Conservation (phyloP, 768 basidiomycete genomes). For the Boletus coccyginus region DNA sequence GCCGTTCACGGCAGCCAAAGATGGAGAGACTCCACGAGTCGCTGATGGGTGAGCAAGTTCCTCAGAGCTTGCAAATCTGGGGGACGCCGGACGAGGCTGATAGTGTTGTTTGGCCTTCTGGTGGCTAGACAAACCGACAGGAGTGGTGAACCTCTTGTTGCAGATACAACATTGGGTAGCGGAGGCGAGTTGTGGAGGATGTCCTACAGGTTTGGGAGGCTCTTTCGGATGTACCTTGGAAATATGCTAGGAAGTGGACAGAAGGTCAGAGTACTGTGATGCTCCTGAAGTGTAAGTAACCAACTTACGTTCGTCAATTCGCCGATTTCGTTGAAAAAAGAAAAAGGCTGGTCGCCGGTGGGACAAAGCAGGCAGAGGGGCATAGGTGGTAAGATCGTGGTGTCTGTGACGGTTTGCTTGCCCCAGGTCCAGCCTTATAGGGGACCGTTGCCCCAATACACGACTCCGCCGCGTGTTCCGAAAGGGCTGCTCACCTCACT, state of each 20-base stretch:
- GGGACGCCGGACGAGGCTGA: conserved; percentile 7
- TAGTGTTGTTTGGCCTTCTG: conserved; percentile 24
- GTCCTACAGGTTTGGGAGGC: neutral
- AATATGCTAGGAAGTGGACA: conserved; percentile 20
- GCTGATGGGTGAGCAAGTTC: conserved; percentile 2
- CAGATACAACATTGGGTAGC: conserved; percentile 23
- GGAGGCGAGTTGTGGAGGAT: neutral
- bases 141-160: conserved; percentile 25
- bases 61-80: neutral
- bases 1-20: neutral
- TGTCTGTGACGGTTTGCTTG: conserved; percentile 8
- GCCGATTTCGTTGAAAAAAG: conserved; percentile 19
- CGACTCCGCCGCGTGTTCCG: conserved; percentile 32
- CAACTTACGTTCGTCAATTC: conserved; percentile 18
- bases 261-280: conserved; percentile 4
- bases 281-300: neutral
- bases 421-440: conserved; percentile 27
- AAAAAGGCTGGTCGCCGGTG: conserved; percentile 19
- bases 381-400: conserved; percentile 22
- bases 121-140: conserved; percentile 15
- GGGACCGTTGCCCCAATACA: conserved; percentile 31
- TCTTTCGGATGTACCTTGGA: conserved; percentile 13
- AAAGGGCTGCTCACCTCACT: conserved; percentile 26
- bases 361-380: conserved; percentile 26
- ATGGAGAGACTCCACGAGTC: conserved; percentile 1